Percentiles rank a stretch among this genome's conserved stretches.
phyloP scores from a whole-genome alignment of 257 asterid species.

The Fraxinus quadrangulata region DNA sequence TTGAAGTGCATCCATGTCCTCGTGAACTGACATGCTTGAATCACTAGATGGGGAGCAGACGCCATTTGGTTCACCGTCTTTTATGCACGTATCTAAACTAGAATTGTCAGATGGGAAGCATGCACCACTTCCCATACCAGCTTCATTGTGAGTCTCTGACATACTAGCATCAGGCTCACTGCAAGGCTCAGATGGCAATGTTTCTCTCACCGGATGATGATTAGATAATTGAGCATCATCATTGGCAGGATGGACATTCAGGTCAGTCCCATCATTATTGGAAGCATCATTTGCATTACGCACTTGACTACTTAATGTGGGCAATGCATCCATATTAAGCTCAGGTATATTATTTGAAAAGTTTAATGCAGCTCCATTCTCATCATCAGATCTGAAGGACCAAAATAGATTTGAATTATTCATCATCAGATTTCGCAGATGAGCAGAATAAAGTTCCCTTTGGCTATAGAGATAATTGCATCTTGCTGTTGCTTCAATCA shows the following conservation, averaged over 20 bases:
- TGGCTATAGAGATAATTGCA: constrained; percentile 46
- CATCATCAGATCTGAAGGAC: constrained; percentile 25
- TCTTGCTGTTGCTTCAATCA: constrained; percentile 50
- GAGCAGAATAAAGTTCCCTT: constrained; percentile 51
- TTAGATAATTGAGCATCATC: constrained; percentile 26
- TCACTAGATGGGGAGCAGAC: constrained; percentile 12
- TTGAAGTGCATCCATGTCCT: constrained; percentile 30
- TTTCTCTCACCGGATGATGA: constrained; percentile 21
- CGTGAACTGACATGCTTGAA: constrained; percentile 33
- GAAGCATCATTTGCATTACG: constrained; percentile 29
- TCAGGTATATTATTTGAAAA: constrained; percentile 25
- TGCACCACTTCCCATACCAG: constrained; percentile 27
- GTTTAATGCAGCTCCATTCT: constrained; percentile 30
- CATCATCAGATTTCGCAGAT: constrained; percentile 50
- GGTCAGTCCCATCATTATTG: constrained; percentile 25
- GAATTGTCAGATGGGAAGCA: constrained; percentile 30
- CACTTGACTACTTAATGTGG: constrained; percentile 31
- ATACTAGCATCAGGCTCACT: constrained; percentile 38
- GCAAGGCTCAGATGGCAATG: constrained; percentile 30
- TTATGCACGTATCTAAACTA: neutral
- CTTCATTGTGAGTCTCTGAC: constrained; percentile 32
- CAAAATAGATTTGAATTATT: constrained; percentile 43
- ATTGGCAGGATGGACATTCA: constrained; percentile 25
- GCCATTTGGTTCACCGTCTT: neutral
- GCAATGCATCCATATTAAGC: constrained; percentile 28